Base-by-base conservation (phyloP, 2,329 filamentous ascomycete species). In the Ascochyta viciae-villosae region DNA sequence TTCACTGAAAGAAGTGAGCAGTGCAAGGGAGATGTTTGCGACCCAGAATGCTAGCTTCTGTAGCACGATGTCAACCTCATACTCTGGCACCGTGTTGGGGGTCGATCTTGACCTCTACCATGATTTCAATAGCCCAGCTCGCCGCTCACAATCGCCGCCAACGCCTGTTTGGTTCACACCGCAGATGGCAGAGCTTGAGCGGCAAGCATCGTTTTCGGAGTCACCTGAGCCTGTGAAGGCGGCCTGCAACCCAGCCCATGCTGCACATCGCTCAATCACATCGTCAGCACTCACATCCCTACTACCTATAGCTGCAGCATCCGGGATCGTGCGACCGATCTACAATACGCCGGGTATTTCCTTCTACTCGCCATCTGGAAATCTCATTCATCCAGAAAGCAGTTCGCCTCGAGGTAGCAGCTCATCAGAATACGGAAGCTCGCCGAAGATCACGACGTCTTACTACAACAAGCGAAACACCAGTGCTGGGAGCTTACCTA, bases 261-360 rank as follows among this genome's bases (percentile, higher is more conserved):
- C 26, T 15, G 24, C 54, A 24, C 42, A 42, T 47, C 64, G 49
- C 40, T 70, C 65, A 3, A 66, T 76, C 23, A 72, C 62, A 5
- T 77, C 74, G 10, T 72, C 70, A 31, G 74, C 74, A n/a, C 57
- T 77, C 16, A 68, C 69, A 5, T 63, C 70, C 38, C 65, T 77
- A 33, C 61, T 77, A 23, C 74, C 74, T 16, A 69, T 77, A 52
- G 74, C 75, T 22, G 73, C 67, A 43, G 70, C 73, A 22, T 69
- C 72, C 35, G 74, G 74, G 19, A 73, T 77, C 38, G 63, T 75
- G 41, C 69, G 58, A 13, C 58, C 61, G 15, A 70, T 70, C 48
- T 61, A 65, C 42, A 57, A 64, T 16, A 66, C 64, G 34, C 65
- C 74, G 13, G 67, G 60, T 37, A 60, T 71, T 34, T 74, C 71